Evolutionary conservation across 1,284 basidiomycete species (phyloP), one percentile per base, ranked within the genome.

Genomic region (Volvariella volvacea): DNA sequence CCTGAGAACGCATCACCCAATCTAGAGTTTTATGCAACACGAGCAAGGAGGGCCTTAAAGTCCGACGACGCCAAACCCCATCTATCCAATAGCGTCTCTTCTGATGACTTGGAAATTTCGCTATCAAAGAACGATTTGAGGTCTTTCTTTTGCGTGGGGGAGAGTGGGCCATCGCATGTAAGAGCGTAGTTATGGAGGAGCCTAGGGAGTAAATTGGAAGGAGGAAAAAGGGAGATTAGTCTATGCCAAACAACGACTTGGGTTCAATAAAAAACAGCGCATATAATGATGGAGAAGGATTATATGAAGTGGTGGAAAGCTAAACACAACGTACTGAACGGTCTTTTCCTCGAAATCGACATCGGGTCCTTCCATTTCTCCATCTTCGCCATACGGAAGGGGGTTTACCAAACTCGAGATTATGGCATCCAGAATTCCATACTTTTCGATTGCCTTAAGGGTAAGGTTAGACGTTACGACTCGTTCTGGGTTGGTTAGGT

Each of bases 311-410:
- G n/a, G n/a, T n/a, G n/a, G n/a, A n/a, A n/a, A n/a, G n/a, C n/a
- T n/a, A n/a, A n/a, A n/a, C n/a, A 63, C 58, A 10, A 75, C 63
- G 41, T 64, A 83, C 70, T 80, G 73, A 14, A 88, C 57, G 0
- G 83, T 69, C 59, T 92, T 92, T 64, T 94, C 92, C 57, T 86
- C 80, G 48, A 86, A 88, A 55, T 94, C 89, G 3, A 67, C 56
- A 61, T 96, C 93, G 4, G 68, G 68, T 17, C 78, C 78, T 1
- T 43, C 47, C 22, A 65, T 61, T 53, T 88, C 85, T 4, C 86
- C 90, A 51, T 89, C 80, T 2, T 69, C 68, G 0, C 85, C 87
- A 42, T 77, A 71, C 2, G 84, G 83, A 30, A 80, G 52, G 43
- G 85, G 74, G 21, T 66, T 57, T 4, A 69, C 68, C 7, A 87